These are phyloP conservation scores for Cladophialophora bantiana DNA, from an alignment of 2,329 filamentous ascomycete genomes.

Conservation along the genomic window DNA sequence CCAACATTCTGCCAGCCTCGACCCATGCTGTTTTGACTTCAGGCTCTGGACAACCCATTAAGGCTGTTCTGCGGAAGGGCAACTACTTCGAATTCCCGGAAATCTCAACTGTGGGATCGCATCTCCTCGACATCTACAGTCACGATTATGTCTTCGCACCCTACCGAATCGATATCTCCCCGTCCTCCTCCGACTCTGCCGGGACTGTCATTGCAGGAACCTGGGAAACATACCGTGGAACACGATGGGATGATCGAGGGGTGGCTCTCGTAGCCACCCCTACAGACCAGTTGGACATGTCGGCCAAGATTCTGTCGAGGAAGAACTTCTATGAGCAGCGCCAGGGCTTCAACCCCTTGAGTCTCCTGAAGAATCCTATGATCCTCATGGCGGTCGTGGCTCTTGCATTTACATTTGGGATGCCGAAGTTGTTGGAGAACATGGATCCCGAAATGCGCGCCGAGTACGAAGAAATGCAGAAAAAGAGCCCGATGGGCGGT, in stretches of 20 bases:
- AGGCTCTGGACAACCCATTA: conserved; percentile 51
- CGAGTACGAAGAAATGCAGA: conserved; percentile 90
- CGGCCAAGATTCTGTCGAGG: conserved; percentile 65
- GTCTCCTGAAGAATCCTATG: conserved; percentile 92
- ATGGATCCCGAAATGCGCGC: conserved; percentile 97
- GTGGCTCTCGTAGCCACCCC: conserved; percentile 33
- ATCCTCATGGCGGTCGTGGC: conserved; percentile 88
- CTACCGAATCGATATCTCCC: conserved; percentile 75
- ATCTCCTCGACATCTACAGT: conserved; percentile 82
- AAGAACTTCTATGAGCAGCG: conserved; percentile 82
- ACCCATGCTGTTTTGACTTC: conserved; percentile 61
- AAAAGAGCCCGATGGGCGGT: conserved; percentile 71
- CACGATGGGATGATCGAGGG: conserved; percentile 40
- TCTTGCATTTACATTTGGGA: conserved; percentile 83
- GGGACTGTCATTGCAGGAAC: conserved; percentile 45
- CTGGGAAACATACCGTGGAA: conserved; percentile 38
- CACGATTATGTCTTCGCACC: conserved; percentile 77
- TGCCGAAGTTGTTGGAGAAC: conserved; percentile 95
- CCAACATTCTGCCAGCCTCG: conserved; percentile 49
- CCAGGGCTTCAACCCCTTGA: conserved; percentile 76
- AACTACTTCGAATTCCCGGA: conserved; percentile 78
- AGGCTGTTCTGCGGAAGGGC: conserved; percentile 53
- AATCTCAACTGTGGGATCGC: conserved; percentile 68
- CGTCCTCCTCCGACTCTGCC: conserved; percentile 45
- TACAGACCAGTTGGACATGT: conserved; percentile 59